Percentiles rank a stretch among this genome's conserved stretches.
Evolutionary conservation across 495 filamentous ascomycete species (phyloP).

Genomic region (Podospora conica): DNA sequence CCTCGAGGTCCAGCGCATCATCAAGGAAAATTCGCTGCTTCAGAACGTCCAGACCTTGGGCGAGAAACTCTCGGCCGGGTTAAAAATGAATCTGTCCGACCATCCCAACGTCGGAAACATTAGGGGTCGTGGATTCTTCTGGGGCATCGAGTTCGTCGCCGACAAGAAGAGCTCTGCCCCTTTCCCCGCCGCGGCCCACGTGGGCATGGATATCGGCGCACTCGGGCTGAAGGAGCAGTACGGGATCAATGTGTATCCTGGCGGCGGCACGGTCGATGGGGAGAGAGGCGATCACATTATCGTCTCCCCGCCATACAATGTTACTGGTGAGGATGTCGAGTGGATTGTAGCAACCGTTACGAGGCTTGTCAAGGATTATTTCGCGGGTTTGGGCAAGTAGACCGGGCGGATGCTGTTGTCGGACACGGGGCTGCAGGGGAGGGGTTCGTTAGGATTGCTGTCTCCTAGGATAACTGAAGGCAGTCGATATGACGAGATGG

Average conservation of each 20-base stretch:
- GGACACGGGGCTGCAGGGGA: background rate
- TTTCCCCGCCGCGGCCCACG: slow-evolving; percentile 38
- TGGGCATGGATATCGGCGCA: slow-evolving; percentile 48
- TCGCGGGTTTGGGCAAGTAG: slow-evolving; percentile 10
- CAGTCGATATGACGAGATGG: background rate
- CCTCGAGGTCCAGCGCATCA: slow-evolving; percentile 53
- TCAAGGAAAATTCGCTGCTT: slow-evolving; percentile 49
- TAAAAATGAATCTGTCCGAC: slow-evolving; percentile 37
- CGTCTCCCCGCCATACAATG: slow-evolving; percentile 68
- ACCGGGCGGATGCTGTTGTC: background rate
- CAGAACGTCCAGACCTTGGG: slow-evolving; percentile 50
- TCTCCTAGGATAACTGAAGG: background rate
- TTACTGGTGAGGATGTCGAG: slow-evolving; percentile 56
- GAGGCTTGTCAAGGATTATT: slow-evolving; percentile 33
- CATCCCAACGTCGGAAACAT: slow-evolving; percentile 59
- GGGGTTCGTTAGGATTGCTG: background rate
- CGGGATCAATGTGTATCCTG: slow-evolving; percentile 64
- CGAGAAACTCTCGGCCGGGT: slow-evolving; percentile 37
- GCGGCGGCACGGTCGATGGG: slow-evolving; percentile 62
- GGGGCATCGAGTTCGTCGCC: slow-evolving; percentile 54
- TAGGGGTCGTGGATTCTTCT: slow-evolving; percentile 58
- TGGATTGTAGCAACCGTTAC: slow-evolving; percentile 43
- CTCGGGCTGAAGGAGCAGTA: slow-evolving; percentile 46
- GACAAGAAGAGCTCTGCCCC: slow-evolving; percentile 42
- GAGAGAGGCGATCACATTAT: slow-evolving; percentile 67